Base-by-base conservation (phyloP, 1,284 basidiomycete species). In the Papiliotrema terrestris region DNA sequence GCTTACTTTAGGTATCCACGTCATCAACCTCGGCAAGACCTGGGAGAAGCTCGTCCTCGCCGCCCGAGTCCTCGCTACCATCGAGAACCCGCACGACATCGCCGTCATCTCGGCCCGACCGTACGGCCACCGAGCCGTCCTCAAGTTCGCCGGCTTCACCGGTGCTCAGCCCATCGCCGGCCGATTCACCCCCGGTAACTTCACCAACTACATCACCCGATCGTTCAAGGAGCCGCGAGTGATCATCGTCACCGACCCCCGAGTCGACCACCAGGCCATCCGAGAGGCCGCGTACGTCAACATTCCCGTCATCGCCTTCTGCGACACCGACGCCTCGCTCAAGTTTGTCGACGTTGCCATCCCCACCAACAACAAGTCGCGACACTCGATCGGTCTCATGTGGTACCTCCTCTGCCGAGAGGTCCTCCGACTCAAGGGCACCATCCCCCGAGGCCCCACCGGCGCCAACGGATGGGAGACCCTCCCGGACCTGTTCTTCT, bases 401-500 rank as follows among this genome's bases (percentile, higher is more conserved):
- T 98, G 96, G 96, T 98, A 94, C 93, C 80, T 98, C 69, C 89
- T 98, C 73, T 91, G 90, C 78, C 90, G 95, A 72, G 95, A 98
- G 79, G 92, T 97, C 72, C 88, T 98, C 78, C 88, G 95, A 74
- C 83, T 98, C 73, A 87, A 91, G 62, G 96, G 95, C 60, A 87
- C 88, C 59, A 86, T 98, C 76, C 87, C 92, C 63, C 86, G 94
- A 70, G 87, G 89, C 49, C 79, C 84, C 64, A 90, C 94, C 65
- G 87, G 89, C 51, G 79, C 84, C 63, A 89, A 93, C 60, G 91
- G 89, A 71, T 98, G 95, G 92, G 88, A 87, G 76, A 88, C 96
- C 77, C 97, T 98, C 88, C 91, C 95, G 69, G 95, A 98, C 82
- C 93, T 98, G 91, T 98, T 97, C 91, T 98, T 98, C 88, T 98